Conservation (phyloP, 768 basidiomycete species). For the Termitomyces sp. region DNA sequence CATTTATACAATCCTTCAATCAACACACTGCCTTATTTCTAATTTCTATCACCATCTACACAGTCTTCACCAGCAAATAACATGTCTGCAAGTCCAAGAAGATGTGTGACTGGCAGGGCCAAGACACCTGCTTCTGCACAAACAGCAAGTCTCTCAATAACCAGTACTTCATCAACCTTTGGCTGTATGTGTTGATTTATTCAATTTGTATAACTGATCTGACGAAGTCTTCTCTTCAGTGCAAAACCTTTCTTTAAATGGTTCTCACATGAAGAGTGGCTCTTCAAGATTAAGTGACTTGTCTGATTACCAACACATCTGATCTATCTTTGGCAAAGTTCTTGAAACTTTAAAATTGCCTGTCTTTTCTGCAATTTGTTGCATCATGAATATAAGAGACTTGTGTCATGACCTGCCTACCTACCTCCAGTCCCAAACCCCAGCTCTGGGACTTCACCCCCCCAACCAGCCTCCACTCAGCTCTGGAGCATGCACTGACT, state of each 20-base stretch:
- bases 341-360: not conserved
- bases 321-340: not conserved
- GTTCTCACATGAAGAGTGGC: not conserved
- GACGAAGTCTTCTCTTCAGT: not conserved
- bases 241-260: not conserved
- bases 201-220: not conserved
- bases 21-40: not conserved
- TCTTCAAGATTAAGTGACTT: not conserved
- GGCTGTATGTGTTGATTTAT: not conserved
- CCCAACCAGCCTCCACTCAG: too few relatives aligned
- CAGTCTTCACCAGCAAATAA: not conserved
- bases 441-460: too few relatives aligned
- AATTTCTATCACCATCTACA: not conserved
- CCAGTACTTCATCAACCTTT: not conserved
- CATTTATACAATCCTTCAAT: not conserved
- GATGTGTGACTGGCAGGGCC: not conserved
- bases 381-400: too few relatives aligned
- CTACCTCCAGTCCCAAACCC: too few relatives aligned
- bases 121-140: too few relatives aligned
- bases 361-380: not conserved
- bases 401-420: too few relatives aligned
- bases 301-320: not conserved
- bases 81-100: not conserved
- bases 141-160: not conserved
- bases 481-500: too few relatives aligned